Evolutionary conservation across 306 rosid genomes (phyloP).

Genomic region (Sicyos edulis): DNA sequence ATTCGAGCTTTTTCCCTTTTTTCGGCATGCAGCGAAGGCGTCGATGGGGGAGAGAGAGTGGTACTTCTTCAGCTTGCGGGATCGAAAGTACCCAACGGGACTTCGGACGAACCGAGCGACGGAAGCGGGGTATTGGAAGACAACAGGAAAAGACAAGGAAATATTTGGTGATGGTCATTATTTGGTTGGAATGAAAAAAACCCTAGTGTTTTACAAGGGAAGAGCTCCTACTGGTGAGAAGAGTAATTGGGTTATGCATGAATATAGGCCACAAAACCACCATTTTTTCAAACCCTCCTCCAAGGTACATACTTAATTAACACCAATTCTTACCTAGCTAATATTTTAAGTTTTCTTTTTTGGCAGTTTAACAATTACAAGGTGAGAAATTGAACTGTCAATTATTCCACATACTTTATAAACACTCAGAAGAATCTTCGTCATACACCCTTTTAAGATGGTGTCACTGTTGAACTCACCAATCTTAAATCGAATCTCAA

Average conservation of each 20-base stretch:
- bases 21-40: slow-evolving; percentile 53
- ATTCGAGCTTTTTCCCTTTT: too few relatives aligned
- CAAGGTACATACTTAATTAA: slow-evolving; percentile 37
- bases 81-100: slow-evolving; percentile 84
- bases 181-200: slow-evolving; percentile 87
- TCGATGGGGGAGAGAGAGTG: slow-evolving; percentile 87
- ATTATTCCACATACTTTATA: too few relatives aligned
- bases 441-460: too few relatives aligned
- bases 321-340: background rate
- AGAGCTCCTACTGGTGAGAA: slow-evolving; percentile 96
- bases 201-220: slow-evolving; percentile 85
- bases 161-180: slow-evolving; percentile 35
- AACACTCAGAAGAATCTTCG: too few relatives aligned
- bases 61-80: slow-evolving; percentile 81
- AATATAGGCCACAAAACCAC: slow-evolving; percentile 62
- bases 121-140: slow-evolving; percentile 91
- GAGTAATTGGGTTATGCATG: slow-evolving; percentile 97
- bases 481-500: too few relatives aligned
- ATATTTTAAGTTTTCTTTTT: too few relatives aligned
- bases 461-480: too few relatives aligned
- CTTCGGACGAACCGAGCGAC: slow-evolving; percentile 86
- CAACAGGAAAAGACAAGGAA: slow-evolving; percentile 91
- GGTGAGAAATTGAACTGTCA: too few relatives aligned
- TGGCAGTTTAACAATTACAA: too few relatives aligned
- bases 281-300: slow-evolving; percentile 38